Percentiles rank a stretch among this genome's conserved stretches.
Evolutionary conservation across 75 land plant genomes (phyloP).

Genomic region (Cunninghamia lanceolata): DNA sequence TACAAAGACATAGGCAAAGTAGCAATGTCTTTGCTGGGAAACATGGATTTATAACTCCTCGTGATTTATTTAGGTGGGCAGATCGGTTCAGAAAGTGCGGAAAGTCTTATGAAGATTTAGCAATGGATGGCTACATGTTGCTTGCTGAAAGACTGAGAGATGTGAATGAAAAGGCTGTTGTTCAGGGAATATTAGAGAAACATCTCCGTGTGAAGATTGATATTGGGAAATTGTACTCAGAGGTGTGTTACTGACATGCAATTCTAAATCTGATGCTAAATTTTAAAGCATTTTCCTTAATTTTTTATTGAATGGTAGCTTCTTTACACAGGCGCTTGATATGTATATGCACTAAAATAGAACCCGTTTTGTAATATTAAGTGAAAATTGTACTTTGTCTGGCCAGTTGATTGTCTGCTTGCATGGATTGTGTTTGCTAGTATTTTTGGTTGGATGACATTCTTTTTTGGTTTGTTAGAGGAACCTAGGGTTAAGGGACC

Average conservation of each 20-base stretch:
- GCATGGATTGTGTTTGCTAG: background rate
- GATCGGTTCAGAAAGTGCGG: conserved; percentile 64
- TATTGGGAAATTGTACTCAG: conserved; percentile 46
- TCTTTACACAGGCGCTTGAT: background rate
- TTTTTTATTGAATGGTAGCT: background rate
- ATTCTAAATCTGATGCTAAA: background rate
- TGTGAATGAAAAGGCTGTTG: conserved; percentile 63
- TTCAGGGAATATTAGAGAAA: conserved; percentile 62
- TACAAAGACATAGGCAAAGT: conserved; percentile 80
- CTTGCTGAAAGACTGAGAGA: conserved; percentile 89
- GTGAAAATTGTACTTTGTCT: background rate
- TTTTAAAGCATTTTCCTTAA: background rate
- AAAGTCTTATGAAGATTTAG: conserved; percentile 81
- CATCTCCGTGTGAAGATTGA: conserved; percentile 62
- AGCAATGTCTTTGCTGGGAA: conserved; percentile 99
- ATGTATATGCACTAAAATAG: background rate
- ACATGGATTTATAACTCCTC: conserved; percentile 96
- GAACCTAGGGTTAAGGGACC: background rate
- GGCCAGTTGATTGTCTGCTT: background rate
- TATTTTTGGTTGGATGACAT: background rate
- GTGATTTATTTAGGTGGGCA: conserved; percentile 98
- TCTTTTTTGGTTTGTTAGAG: background rate
- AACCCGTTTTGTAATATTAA: background rate
- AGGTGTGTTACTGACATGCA: conserved; percentile 26
- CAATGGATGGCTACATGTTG: conserved; percentile 80